These are phyloP conservation scores for Amanita jacksonii DNA, from an alignment of 768 basidiomycete genomes.

Conservation along the genomic window DNA sequence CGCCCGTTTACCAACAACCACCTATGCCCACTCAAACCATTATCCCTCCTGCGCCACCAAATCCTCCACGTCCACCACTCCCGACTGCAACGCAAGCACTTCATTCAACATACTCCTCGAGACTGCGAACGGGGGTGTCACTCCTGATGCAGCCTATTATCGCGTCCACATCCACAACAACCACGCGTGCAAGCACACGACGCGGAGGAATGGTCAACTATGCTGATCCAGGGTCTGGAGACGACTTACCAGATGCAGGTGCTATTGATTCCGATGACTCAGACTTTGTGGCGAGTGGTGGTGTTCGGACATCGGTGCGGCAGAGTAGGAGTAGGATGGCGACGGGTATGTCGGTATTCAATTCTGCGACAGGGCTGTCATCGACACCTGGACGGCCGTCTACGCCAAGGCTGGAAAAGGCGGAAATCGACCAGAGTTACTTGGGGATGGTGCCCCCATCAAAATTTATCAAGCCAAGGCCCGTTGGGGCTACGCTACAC, in stretches of 20 bases:
- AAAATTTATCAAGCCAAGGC: slow-evolving; percentile 58
- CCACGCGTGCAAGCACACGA: slow-evolving; percentile 38
- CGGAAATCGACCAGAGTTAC: slow-evolving; percentile 80
- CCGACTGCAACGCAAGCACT: slow-evolving; percentile 61
- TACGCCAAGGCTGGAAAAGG: slow-evolving; percentile 34
- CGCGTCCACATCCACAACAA: slow-evolving; percentile 27
- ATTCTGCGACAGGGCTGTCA: slow-evolving; percentile 21
- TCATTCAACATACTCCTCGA: slow-evolving; percentile 76
- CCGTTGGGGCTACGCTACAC: slow-evolving; percentile 52
- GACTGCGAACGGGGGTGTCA: slow-evolving; percentile 84
- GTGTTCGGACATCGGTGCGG: slow-evolving; percentile 48
- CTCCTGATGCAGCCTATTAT: slow-evolving; percentile 85
- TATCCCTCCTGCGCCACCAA: slow-evolving; percentile 28
- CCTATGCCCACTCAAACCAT: slow-evolving; percentile 21
- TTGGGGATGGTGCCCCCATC: slow-evolving; percentile 79
- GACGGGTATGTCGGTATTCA: slow-evolving; percentile 47
- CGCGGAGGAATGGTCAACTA: slow-evolving; percentile 76
- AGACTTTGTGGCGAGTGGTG: slow-evolving; percentile 61
- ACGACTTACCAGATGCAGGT: slow-evolving; percentile 74
- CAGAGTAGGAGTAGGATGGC: slow-evolving; percentile 33
- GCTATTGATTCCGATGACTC: slow-evolving; percentile 80
- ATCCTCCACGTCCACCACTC: slow-evolving; percentile 47
- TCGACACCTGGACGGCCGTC: slow-evolving; percentile 17
- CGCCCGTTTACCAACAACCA: slow-evolving; percentile 28
- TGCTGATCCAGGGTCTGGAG: slow-evolving; percentile 76